Evolutionary conservation across 2,329 filamentous ascomycete genomes (phyloP), one percentile per base, ranked within the genome.

Genomic region (Leptographium wingfieldii): DNA sequence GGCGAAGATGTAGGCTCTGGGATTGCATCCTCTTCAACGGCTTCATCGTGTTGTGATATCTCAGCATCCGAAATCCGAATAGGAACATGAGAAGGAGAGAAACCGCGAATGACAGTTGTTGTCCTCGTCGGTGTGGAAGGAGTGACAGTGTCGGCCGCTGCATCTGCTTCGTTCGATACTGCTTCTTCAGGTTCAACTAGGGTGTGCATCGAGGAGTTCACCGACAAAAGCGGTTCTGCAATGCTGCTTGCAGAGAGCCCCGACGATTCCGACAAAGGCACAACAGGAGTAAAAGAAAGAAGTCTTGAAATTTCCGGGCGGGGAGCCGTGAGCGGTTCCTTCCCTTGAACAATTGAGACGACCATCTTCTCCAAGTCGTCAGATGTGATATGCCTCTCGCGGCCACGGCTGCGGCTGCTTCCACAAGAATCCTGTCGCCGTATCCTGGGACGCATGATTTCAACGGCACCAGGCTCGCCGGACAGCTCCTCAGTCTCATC

Each of bases 291-390:
- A 22, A 35, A 5, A 29, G 22, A 48, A 14, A 49, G 14, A 12
- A 53, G 68, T n/a, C 69, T 66, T 67, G 71, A 65, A 65, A 74
- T 71, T 55, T 70, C 68, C 22, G 80, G 77, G 10, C 84, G 72
- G 66, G 77, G 82, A 57, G 77, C 74, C 64, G 73, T 73, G 65
- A 92, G 77, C 54, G 80, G 80, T 72, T 85, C 84, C 73, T 89
- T 90, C 73, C 94, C 87, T 72, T 95, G 89, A 70, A 96, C 94
- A 60, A 96, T 96, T 48, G 87, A 90, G 60, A 88, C 84, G 51
- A 96, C 90, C 82, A 97, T 95, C 76, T 95, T 95, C 73, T 96
- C 90, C 35, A 97, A 80, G 67, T 94, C 89, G 68, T 90, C 82
- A 7, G 92, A 90, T n/a, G 91, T 95, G 66, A 96, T 92, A 74